Conservation (phyloP, 257 asterid species). For the Gardenia jasminoides region DNA sequence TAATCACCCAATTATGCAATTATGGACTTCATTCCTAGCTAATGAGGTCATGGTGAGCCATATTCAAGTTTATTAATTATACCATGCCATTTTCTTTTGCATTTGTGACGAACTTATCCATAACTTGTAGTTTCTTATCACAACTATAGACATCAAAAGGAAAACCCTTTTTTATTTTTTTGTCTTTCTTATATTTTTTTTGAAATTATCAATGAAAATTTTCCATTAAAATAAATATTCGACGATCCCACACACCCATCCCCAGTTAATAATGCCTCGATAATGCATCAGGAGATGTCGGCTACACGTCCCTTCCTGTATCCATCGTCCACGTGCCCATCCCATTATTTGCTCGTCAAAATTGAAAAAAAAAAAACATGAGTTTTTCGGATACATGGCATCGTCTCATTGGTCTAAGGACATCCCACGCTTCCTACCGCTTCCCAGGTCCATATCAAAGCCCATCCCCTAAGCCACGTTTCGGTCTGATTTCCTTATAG, state of each 20-base stretch:
- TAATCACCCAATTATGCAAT: background rate
- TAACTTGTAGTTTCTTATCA: no score
- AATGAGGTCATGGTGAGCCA: background rate
- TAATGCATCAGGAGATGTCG: slow-evolving; percentile 40
- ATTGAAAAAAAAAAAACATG: no score
- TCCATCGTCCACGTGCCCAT: slow-evolving; percentile 17
- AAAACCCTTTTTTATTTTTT: no score
- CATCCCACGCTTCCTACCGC: slow-evolving; percentile 17
- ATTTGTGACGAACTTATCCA: background rate
- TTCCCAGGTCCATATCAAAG: slow-evolving; percentile 4
- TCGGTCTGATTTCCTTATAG: background rate
- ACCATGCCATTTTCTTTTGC: background rate
- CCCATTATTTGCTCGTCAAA: no score
- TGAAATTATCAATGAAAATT: background rate
- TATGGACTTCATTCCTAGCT: background rate
- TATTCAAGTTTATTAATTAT: background rate
- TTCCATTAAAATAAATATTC: background rate
- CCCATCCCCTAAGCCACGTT: slow-evolving; percentile 22
- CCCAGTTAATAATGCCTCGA: slow-evolving; percentile 17
- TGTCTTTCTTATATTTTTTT: no score
- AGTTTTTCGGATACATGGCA: slow-evolving; percentile 25
- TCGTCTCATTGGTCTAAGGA: background rate
- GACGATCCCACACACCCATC: background rate
- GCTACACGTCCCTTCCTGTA: slow-evolving; percentile 47
- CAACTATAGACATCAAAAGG: background rate